Evolutionary conservation across 345 rosid genomes (phyloP).

Genomic region (Murraya paniculata): DNA sequence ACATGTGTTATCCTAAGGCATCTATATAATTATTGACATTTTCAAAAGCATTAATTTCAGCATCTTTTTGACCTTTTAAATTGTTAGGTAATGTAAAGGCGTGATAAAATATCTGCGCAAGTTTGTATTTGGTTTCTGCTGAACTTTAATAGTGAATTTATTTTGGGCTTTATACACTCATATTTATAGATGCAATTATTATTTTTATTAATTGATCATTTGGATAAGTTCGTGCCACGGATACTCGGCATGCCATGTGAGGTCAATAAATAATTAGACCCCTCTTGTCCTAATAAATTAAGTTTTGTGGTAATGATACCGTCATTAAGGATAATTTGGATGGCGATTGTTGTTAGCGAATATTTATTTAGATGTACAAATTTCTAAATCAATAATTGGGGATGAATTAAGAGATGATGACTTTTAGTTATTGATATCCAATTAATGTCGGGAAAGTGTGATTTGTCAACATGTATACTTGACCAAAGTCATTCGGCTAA

Average conservation of each 20-base stretch:
- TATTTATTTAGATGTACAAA: background rate
- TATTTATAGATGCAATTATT: background rate
- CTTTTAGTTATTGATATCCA: background rate
- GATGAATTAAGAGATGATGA: background rate
- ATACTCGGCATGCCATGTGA: background rate
- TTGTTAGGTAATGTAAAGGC: background rate
- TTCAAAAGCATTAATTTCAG: background rate
- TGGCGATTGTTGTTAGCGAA: background rate
- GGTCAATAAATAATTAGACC: background rate
- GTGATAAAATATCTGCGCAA: background rate
- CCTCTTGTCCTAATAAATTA: too few relatives aligned
- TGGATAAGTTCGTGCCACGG: background rate
- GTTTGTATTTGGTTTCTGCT: too few relatives aligned
- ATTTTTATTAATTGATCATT: background rate
- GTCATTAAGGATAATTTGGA: background rate
- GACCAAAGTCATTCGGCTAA: background rate
- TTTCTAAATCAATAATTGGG: background rate
- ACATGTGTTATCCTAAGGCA: background rate
- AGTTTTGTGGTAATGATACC: background rate
- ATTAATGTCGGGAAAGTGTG: background rate
- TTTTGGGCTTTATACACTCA: background rate
- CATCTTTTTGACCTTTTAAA: background rate
- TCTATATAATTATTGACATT: background rate
- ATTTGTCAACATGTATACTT: background rate
- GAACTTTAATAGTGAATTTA: too few relatives aligned